A percentile compares a stretch with the other conserved stretches of the same genome.
phyloP scores from a whole-genome alignment of 257 asterid species.

The Coffea canephora region DNA sequence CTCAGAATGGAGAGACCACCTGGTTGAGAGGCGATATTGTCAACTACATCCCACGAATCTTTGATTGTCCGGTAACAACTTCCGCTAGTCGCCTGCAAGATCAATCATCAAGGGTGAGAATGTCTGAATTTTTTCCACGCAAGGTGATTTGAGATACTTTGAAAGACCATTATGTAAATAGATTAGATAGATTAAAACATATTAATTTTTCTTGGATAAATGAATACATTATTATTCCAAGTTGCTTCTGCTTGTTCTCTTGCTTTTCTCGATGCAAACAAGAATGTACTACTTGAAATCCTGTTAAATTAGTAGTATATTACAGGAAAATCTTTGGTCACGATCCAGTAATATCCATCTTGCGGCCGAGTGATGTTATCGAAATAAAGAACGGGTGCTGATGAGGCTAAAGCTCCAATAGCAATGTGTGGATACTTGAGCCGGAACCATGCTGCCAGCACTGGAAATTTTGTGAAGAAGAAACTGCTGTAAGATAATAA shows the following conservation, averaged over 20 bases:
- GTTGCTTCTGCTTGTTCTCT: background rate
- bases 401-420: constrained; percentile 23
- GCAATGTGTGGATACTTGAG: constrained; percentile 31
- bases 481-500: too few relatives aligned
- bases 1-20: constrained; percentile 50
- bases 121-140: background rate
- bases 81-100: constrained; percentile 46
- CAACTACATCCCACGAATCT: constrained; percentile 61
- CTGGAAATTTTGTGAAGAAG: background rate
- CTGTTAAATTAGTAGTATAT: too few relatives aligned
- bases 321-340: constrained; percentile 24
- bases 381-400: constrained; percentile 33
- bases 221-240: background rate
- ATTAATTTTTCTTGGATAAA: too few relatives aligned
- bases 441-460: constrained; percentile 34
- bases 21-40: constrained; percentile 41
- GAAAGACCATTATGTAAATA: too few relatives aligned
- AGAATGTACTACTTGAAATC: background rate
- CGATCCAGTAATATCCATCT: constrained; percentile 11
- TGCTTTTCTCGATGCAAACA: background rate
- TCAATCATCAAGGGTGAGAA: background rate
- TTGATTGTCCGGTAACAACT: constrained; percentile 43
- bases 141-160: too few relatives aligned
- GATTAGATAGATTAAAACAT: too few relatives aligned
- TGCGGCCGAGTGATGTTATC: constrained; percentile 22